Percentiles rank a stretch among this genome's conserved stretches.
Conservation (phyloP, 1,139 yeast species). For the Nematodospora anomalae region DNA sequence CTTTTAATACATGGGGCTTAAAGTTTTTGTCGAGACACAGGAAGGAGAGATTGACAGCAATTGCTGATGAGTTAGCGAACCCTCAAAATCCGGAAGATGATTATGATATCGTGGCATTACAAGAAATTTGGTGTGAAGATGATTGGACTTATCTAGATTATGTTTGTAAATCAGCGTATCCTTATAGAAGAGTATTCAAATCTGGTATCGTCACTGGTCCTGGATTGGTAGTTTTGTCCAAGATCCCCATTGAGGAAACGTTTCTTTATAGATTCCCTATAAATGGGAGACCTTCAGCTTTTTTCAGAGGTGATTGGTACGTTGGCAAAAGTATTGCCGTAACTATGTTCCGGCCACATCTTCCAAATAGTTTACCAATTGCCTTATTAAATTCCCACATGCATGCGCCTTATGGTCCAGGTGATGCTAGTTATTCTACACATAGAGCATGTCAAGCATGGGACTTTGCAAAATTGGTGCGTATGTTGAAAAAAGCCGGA, state of each 20-base stretch:
- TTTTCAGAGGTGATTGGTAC: constrained; percentile 94
- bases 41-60: constrained; percentile 62
- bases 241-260: constrained; percentile 77
- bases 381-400: constrained; percentile 89
- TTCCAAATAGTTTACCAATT: constrained; percentile 50
- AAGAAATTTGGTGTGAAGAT: constrained; percentile 87
- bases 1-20: constrained; percentile 87
- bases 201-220: constrained; percentile 93
- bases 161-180: constrained; percentile 50
- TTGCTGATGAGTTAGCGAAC: constrained; percentile 64
- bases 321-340: constrained; percentile 92
- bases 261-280: constrained; percentile 83
- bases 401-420: constrained; percentile 94
- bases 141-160: constrained; percentile 71
- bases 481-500: constrained; percentile 66
- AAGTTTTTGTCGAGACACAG: constrained; percentile 76
- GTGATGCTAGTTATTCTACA: constrained; percentile 87
- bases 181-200: constrained; percentile 67
- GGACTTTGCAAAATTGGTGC: constrained; percentile 78
- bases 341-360: constrained; percentile 59
- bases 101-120: constrained; percentile 85
- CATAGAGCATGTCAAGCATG: constrained; percentile 96
- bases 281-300: constrained; percentile 92
- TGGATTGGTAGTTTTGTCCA: constrained; percentile 82
- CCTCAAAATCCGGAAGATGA: constrained; percentile 36